Base-by-base conservation (phyloP, 805 yeast genomes). In the Debaryomyces tyrocola region DNA sequence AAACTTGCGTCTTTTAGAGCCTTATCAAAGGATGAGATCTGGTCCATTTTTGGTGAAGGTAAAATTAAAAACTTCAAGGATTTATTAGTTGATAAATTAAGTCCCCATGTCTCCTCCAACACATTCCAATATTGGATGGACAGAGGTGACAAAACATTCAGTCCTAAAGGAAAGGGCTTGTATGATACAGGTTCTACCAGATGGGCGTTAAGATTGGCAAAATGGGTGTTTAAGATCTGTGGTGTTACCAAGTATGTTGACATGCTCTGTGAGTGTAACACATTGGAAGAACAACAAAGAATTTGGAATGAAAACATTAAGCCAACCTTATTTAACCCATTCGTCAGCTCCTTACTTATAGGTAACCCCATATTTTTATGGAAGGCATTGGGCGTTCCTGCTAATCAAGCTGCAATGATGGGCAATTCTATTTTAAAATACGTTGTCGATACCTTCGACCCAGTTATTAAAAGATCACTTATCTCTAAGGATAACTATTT, bases 321-420 rank as follows among this genome's bases (percentile, higher is more conserved):
- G 51, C 94, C 94, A 4, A 79, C 85, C 4, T 71, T 88, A 40
- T 80, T 86, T 67, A 85, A 84, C 58, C 87, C 88, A 17, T 54
- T 85, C 42, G 84, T 87, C 45, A 82, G 87, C 14, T 79, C 80
- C 42, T 57, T 85, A 24, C 69, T 88, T 42, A 78, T 88, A 36
- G 90, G 90, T n/a, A 88, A 87, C 63, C 91, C 92, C 17, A 63
- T 87, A n/a, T 87, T 87, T 62, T 72, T 88, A 47, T 87, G 96
- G 96, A 87, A 85, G 62, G 95, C 95, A 0, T 73, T 88, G 20
- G 95, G 96, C n/a, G 96, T 87, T 40, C 96, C 95, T 5, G 80
- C 84, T 6, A 87, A 88, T 60, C 96, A 87, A 69, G 90, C 94
- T 5, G 72, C 80, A 24, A 79, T 88, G 84, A 87, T 88, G 81